phyloP scores from a whole-genome alignment of 108 stramenopile genomes.

The Cyclostephanos invisitatus region DNA sequence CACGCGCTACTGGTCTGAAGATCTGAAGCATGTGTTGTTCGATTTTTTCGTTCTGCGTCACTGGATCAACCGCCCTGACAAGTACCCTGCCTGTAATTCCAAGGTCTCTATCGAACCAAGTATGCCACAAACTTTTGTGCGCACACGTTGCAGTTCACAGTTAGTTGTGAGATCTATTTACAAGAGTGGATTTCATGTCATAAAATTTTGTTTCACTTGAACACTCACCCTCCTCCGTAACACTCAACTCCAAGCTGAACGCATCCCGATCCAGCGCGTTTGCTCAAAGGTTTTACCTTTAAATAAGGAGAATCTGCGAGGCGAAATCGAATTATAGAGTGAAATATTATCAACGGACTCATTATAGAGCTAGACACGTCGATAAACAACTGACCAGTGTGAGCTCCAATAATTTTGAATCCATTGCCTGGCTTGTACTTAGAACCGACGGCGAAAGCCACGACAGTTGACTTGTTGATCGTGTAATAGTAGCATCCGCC shows the following conservation, averaged over 20 bases:
- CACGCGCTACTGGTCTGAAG: constrained; percentile 79
- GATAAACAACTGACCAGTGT: constrained; percentile 37
- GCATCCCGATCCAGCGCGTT: constrained; percentile 54
- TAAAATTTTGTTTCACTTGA: background rate
- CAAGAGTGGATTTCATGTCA: background rate
- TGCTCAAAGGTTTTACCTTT: constrained; percentile 84
- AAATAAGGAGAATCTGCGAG: constrained; percentile 87
- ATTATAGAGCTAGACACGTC: background rate
- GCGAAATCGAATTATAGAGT: background rate
- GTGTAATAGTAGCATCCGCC: constrained; percentile 95
- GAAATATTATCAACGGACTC: too few species aligned
- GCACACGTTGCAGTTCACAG: background rate
- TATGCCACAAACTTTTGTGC: constrained; percentile 63
- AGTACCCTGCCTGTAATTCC: constrained; percentile 71
- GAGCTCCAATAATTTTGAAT: constrained; percentile 88
- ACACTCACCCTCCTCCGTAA: constrained; percentile 73
- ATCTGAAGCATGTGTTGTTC: constrained; percentile 68
- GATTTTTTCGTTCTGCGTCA: constrained; percentile 48
- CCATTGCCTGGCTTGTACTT: constrained; percentile 64
- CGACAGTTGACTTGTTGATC: constrained; percentile 85
- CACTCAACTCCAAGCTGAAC: constrained; percentile 77
- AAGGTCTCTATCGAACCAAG: constrained; percentile 82
- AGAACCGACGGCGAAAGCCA: constrained; percentile 93
- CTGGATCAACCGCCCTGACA: constrained; percentile 37
- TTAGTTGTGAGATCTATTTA: too few species aligned